phyloP scores from a whole-genome alignment of 1,284 basidiomycete species.

The Megacollybia platyphylla region DNA sequence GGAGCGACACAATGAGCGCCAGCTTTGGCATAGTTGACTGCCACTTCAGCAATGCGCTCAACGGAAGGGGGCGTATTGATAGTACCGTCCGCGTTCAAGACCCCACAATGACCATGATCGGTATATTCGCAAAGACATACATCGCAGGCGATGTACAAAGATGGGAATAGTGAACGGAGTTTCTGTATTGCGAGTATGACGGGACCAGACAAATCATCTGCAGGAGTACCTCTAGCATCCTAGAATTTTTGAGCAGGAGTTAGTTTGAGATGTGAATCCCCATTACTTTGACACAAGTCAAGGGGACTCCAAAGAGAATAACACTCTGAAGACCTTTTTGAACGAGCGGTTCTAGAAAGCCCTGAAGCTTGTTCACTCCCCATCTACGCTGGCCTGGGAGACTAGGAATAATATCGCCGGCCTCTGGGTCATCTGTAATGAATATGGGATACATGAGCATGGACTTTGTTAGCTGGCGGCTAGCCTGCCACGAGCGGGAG shows the following conservation, averaged over 20 bases:
- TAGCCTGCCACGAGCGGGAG: slow-evolving; percentile 74
- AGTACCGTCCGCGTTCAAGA: slow-evolving; percentile 63
- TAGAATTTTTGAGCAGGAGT: slow-evolving; percentile 18
- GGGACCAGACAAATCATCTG: slow-evolving; percentile 84
- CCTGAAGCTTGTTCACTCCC: slow-evolving; percentile 89
- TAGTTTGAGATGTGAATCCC: slow-evolving; percentile 2
- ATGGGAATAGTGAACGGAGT: slow-evolving; percentile 69
- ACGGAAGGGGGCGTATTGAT: slow-evolving; percentile 73
- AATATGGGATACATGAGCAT: slow-evolving; percentile 99
- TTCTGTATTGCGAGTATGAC: slow-evolving; percentile 86
- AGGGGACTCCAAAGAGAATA: slow-evolving; percentile 93
- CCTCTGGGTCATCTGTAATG: slow-evolving; percentile 85
- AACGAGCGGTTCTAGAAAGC: slow-evolving; percentile 79
- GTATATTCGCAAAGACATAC: slow-evolving; percentile 99
- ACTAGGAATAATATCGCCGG: slow-evolving; percentile 61
- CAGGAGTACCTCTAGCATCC: slow-evolving; percentile 77
- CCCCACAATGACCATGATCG: slow-evolving; percentile 93
- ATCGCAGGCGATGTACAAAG: slow-evolving; percentile 82
- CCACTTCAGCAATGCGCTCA: slow-evolving; percentile 82
- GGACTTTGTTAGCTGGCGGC: slow-evolving; percentile 66
- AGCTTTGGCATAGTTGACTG: slow-evolving; percentile 84
- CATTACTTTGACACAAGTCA: slow-evolving; percentile 69
- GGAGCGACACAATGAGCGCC: slow-evolving; percentile 98
- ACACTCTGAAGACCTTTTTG: slow-evolving; percentile 86
- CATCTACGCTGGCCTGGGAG: slow-evolving; percentile 86